A percentile compares a stretch with the other conserved stretches of the same genome.
phyloP scores from a whole-genome alignment of 1,139 yeast genomes.

The Pichia sp. region DNA sequence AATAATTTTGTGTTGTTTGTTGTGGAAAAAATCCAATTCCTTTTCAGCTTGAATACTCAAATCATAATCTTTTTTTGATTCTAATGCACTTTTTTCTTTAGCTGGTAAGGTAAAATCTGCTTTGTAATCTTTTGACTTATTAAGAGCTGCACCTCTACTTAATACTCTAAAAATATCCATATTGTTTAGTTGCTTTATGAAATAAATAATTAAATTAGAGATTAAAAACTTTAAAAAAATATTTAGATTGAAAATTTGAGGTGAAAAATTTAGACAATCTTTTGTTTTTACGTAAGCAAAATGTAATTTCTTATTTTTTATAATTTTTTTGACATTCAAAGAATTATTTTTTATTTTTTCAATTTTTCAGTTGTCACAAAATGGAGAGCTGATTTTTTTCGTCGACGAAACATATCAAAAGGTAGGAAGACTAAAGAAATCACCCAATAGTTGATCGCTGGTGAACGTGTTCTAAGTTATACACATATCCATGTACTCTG shows the following conservation, averaged over 20 bases:
- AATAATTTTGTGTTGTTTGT: constrained; percentile 33
- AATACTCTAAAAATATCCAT: constrained; percentile 87
- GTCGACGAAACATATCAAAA: background rate
- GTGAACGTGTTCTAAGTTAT: background rate
- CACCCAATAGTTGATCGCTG: background rate
- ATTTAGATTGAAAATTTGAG: background rate
- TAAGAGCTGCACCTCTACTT: constrained; percentile 76
- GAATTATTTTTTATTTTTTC: too few relatives aligned
- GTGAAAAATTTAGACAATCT: background rate
- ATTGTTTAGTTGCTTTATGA: constrained; percentile 23
- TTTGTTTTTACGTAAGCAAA: background rate
- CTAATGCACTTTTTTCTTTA: constrained; percentile 21
- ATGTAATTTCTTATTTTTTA: background rate
- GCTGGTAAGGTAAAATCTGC: constrained; percentile 43
- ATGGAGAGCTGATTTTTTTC: background rate
- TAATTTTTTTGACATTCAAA: too few relatives aligned
- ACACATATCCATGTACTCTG: background rate
- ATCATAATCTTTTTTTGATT: constrained; percentile 34
- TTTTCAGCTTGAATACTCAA: constrained; percentile 42
- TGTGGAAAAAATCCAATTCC: constrained; percentile 68
- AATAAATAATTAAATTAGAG: background rate
- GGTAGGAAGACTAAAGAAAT: background rate
- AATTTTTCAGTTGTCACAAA: background rate
- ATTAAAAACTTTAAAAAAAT: background rate
- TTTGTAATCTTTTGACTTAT: constrained; percentile 41